phyloP scores from a whole-genome alignment of 106 monocot species.

The Phalaenopsis aphrodite region DNA sequence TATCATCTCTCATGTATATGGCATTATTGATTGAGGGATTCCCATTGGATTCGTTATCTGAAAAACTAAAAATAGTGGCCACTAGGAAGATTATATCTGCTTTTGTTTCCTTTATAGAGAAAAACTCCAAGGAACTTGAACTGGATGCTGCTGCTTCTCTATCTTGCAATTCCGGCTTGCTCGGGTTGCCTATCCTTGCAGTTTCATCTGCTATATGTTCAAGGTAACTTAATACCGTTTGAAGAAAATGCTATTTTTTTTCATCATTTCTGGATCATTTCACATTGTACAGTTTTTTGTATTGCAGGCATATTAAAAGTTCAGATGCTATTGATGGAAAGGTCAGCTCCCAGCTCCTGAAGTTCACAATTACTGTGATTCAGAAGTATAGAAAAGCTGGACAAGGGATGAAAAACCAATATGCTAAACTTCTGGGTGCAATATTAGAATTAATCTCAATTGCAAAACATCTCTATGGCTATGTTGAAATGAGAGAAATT shows the following conservation, averaged over 20 bases:
- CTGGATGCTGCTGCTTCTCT: slow-evolving; percentile 10
- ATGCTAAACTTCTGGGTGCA: slow-evolving; percentile 36
- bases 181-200: slow-evolving; percentile 50
- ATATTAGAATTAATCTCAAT: slow-evolving; percentile 52
- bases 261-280: not conserved
- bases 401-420: slow-evolving; percentile 26
- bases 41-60: slow-evolving; percentile 60
- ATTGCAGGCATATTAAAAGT: slow-evolving; percentile 49
- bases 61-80: slow-evolving; percentile 32
- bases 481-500: slow-evolving; percentile 40
- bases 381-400: slow-evolving; percentile 27
- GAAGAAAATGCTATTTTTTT: not conserved
- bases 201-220: slow-evolving; percentile 43
- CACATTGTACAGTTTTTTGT: not conserved
- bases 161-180: slow-evolving; percentile 15
- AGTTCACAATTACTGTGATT: slow-evolving; percentile 48
- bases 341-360: slow-evolving; percentile 28
- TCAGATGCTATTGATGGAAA: slow-evolving; percentile 36
- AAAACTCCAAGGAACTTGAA: slow-evolving; percentile 23
- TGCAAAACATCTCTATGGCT: slow-evolving; percentile 36
- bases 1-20: slow-evolving; percentile 35
- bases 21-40: slow-evolving; percentile 83
- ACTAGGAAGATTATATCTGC: slow-evolving; percentile 26
- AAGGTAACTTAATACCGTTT: slow-evolving; percentile 24
- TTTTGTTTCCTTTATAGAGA: slow-evolving; percentile 48